phyloP scores from a whole-genome alignment of 2,329 filamentous ascomycete species.

The Camillea tinctor region DNA sequence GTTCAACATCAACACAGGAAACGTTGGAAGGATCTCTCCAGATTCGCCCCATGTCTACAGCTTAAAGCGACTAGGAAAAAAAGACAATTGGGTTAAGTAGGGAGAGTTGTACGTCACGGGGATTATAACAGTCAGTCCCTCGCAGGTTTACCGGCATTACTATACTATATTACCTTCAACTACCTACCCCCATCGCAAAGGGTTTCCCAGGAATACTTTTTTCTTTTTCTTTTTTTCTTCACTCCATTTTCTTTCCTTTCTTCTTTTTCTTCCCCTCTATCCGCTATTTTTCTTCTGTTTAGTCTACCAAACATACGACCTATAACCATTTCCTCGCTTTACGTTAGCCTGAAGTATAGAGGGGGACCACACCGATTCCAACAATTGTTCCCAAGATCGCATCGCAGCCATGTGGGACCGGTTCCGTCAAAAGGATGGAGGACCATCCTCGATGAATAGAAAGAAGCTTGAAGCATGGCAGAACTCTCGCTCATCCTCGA shows the following conservation, averaged over 20 bases:
- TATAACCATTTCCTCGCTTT: too few species aligned
- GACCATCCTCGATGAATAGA: slow-evolving; percentile 19
- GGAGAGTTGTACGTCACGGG: not conserved
- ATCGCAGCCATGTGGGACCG: slow-evolving; percentile 37
- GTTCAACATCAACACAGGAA: not conserved
- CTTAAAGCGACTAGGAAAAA: not conserved
- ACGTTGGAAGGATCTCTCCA: not conserved
- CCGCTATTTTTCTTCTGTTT: not conserved
- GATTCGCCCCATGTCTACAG: not conserved
- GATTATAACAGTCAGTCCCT: not conserved
- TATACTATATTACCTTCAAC: not conserved
- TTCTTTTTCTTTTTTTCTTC: slow-evolving; percentile 1
- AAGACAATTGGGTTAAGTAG: not conserved
- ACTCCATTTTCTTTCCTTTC: slow-evolving; percentile 1
- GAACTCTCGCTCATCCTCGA: slow-evolving; percentile 25
- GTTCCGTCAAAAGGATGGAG: slow-evolving; percentile 30
- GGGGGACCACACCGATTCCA: not conserved
- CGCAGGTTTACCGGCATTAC: not conserved
- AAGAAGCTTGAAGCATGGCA: slow-evolving; percentile 35
- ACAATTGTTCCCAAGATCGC: slow-evolving; percentile 6
- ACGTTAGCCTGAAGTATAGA: too few species aligned
- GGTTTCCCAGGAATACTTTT: not conserved
- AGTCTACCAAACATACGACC: too few species aligned
- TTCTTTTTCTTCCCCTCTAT: not conserved
- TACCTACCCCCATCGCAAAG: not conserved